Conservation (phyloP, 1,284 basidiomycete species). For the Grifola frondosa region DNA sequence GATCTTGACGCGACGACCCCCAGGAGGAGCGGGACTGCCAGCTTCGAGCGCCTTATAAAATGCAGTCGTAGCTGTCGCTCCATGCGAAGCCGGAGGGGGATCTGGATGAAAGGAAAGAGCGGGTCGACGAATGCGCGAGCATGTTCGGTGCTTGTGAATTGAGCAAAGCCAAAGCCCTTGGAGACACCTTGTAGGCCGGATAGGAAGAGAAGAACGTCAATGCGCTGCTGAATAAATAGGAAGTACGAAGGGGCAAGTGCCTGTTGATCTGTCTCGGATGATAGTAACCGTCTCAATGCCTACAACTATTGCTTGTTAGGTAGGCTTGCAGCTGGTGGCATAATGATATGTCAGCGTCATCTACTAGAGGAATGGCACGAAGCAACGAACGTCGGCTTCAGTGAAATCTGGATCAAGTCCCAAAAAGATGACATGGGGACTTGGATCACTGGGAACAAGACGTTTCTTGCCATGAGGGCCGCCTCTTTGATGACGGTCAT, state of each 20-base stretch:
- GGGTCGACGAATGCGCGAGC: slow-evolving; percentile 86
- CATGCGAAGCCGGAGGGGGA: slow-evolving; percentile 84
- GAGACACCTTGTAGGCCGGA: slow-evolving; percentile 73
- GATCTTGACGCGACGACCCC: slow-evolving; percentile 82
- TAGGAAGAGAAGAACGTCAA: slow-evolving; percentile 60
- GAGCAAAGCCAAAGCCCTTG: slow-evolving; percentile 93
- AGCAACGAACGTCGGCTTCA: slow-evolving; percentile 78
- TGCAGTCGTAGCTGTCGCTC: slow-evolving; percentile 64
- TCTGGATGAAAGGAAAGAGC: slow-evolving; percentile 79
- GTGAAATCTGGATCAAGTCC: slow-evolving; percentile 87
- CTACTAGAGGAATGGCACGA: no score
- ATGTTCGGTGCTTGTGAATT: slow-evolving; percentile 81
- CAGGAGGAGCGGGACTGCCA: slow-evolving; percentile 50
- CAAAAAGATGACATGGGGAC: slow-evolving; percentile 88
- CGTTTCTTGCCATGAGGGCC: slow-evolving; percentile 63
- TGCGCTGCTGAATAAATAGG: slow-evolving; percentile 55
- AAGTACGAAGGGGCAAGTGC: slow-evolving; percentile 84
- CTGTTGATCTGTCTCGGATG: slow-evolving; percentile 90
- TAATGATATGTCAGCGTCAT: no score
- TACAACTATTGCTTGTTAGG: slow-evolving; percentile 70
- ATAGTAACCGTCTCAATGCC: slow-evolving; percentile 85
- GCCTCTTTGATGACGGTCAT: slow-evolving; percentile 41
- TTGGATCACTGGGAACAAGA: slow-evolving; percentile 75
- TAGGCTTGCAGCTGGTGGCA: slow-evolving; percentile 73
- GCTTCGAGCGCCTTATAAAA: slow-evolving; percentile 71